A percentile compares a stretch with the other conserved stretches of the same genome.
phyloP scores from a whole-genome alignment of 2,329 filamentous ascomycete genomes.

The Xylariomycetidae sp. region DNA sequence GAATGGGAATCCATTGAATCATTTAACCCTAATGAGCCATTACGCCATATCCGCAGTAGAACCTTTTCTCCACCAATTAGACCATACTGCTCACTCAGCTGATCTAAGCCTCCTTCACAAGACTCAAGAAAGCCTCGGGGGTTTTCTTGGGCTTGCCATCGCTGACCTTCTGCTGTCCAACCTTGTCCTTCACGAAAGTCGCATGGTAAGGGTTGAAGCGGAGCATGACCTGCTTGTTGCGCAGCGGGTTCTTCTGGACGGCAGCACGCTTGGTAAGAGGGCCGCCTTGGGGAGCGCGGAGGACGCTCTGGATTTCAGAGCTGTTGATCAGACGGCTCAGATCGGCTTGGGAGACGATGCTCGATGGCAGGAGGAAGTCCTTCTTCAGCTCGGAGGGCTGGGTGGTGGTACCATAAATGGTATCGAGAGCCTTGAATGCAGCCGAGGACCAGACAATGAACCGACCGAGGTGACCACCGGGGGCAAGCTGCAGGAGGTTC shows the following conservation, averaged over 20 bases:
- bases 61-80: slow-evolving; percentile 16
- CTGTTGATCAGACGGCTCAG: slow-evolving; percentile 98
- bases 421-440: slow-evolving; percentile 93
- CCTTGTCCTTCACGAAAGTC: slow-evolving; percentile 81
- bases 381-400: slow-evolving; percentile 90
- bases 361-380: slow-evolving; percentile 95
- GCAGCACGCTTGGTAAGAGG: slow-evolving; percentile 82
- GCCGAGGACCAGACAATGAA: slow-evolving; percentile 99
- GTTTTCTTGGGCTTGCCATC: slow-evolving; percentile 52
- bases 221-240: slow-evolving; percentile 98
- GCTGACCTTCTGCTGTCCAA: slow-evolving; percentile 66
- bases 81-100: slow-evolving; percentile 32
- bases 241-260: slow-evolving; percentile 99
- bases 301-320: slow-evolving; percentile 94
- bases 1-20: slow-evolving; percentile 27
- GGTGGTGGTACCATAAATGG: slow-evolving; percentile 93
- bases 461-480: slow-evolving; percentile 96
- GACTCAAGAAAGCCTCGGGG: slow-evolving; percentile 23
- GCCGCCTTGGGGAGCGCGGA: slow-evolving; percentile 86
- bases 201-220: slow-evolving; percentile 97
- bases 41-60: slow-evolving; percentile 27
- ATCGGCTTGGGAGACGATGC: slow-evolving; percentile 90
- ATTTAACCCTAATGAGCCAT: slow-evolving; percentile 29
- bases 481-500: slow-evolving; percentile 98
- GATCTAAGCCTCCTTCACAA: slow-evolving; percentile 28